Base-by-base conservation (phyloP, 1,284 basidiomycete species). In the Golubevia pallescens region DNA sequence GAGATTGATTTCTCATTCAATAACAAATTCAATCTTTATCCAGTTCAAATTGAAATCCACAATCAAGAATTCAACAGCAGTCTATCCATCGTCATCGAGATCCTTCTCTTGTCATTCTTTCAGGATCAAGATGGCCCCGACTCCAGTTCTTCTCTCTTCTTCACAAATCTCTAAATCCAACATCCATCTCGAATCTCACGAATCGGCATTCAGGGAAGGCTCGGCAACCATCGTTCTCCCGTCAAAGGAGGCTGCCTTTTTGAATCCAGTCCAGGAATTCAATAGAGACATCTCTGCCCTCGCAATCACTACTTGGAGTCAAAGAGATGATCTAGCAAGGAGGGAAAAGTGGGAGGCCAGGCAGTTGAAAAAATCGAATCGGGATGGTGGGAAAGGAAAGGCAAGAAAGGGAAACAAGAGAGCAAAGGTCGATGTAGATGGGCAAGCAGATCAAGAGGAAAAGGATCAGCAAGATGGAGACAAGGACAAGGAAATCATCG, bases 251-350 rank as follows among this genome's bases (percentile, higher is more conserved):
- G 80, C 84, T 10, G 87, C 86, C n/a, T 99, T 99, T 87, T 88
- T 99, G 67, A 99, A 99, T 84, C 96, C 97, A 1, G 93, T 98
- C 5, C 96, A 99, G 81, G 94, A 99, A 86, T 99, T 97, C 88
- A 99, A 99, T 87, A 90, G 97, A 55, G 96, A 99, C 86, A 86
- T 95, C 62, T 94, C 93, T 71, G 92, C 97, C 42, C 92, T 95
- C 5, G 92, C 92, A 69, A 98, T 99, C 68, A 89, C 90, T 16
- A 90, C 91, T 1, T 97, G 94, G 93, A 91, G 91, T 68, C 91
- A 95, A 75, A 88, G 91, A 55, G 78, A 91, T 70, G 90, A 94
- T 81, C 89, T 87, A 72, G 88, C 89, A 68, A 92, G 92, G 86
- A 89, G 90, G 81, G 88, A 87, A 69, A 89, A 88, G 77, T 92